A percentile compares a stretch with the other conserved stretches of the same genome.
These are phyloP conservation scores for Wickerhamomyces canadensis DNA, from an alignment of 805 yeast species.

Conservation along the genomic window DNA sequence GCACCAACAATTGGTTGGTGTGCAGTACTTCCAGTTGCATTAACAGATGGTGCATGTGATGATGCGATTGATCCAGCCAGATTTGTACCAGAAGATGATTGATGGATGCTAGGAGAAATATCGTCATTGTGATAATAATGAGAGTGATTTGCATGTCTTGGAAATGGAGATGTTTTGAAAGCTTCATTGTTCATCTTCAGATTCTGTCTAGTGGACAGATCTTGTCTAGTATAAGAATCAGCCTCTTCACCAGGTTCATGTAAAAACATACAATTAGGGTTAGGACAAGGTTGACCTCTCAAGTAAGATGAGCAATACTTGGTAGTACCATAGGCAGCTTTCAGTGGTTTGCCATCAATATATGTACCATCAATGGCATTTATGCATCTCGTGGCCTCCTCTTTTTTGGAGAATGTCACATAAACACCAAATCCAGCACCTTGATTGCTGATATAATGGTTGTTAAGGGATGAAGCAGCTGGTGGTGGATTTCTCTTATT, in stretches of 20 bases:
- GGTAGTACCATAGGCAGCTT: constrained; percentile 98
- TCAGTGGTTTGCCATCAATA: constrained; percentile 81
- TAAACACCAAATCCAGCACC: constrained; percentile 89
- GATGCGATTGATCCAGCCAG: constrained; percentile 3
- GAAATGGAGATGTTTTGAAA: constrained; percentile 26
- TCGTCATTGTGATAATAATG: constrained; percentile 3
- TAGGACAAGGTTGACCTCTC: constrained; percentile 94
- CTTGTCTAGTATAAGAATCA: constrained; percentile 89
- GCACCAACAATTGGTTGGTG: constrained; percentile 22
- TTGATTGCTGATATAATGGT: constrained; percentile 15
- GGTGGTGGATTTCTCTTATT: constrained; percentile 60
- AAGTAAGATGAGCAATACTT: constrained; percentile 96
- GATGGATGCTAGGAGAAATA: background rate
- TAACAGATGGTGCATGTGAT: too few relatives aligned
- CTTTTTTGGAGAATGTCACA: constrained; percentile 88
- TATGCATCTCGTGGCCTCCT: constrained; percentile 93
- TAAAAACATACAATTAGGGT: constrained; percentile 97
- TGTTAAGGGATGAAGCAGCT: constrained; percentile 20
- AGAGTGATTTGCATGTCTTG: constrained; percentile 16
- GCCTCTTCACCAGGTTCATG: constrained; percentile 99
- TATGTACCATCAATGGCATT: constrained; percentile 88
- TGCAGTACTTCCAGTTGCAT: too few relatives aligned
- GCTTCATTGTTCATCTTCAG: constrained; percentile 41
- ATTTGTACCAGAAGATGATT: constrained; percentile 12
- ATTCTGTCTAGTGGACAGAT: constrained; percentile 70